Conservation (phyloP, 352 stramenopile genomes). For the Pythium brachiatum region DNA sequence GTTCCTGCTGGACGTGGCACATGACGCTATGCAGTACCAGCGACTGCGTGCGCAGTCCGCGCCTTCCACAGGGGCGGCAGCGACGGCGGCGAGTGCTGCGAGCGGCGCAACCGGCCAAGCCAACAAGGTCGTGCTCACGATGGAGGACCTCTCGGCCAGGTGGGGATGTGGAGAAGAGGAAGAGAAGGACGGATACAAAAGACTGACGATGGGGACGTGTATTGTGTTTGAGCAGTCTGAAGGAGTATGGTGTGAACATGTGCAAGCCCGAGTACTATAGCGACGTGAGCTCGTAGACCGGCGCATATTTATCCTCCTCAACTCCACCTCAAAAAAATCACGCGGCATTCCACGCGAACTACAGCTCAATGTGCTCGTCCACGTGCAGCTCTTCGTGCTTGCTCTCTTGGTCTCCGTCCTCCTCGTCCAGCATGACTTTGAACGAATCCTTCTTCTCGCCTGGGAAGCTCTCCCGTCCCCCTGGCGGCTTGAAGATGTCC, state of each 20-base stretch:
- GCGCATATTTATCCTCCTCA: background rate
- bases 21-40: conserved; percentile 81
- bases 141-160: conserved; percentile 71
- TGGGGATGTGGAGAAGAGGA: conserved; percentile 6
- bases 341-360: background rate
- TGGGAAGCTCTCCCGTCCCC: background rate
- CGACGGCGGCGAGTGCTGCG: conserved; percentile 10
- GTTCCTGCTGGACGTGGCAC: conserved; percentile 74
- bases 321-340: background rate
- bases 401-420: conserved; percentile 12
- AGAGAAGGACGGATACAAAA: no score
- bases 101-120: conserved; percentile 20
- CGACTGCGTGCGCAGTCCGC: conserved; percentile 48
- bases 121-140: conserved; percentile 47
- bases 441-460: conserved; percentile 16
- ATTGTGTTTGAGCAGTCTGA: conserved; percentile 40
- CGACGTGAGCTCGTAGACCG: conserved; percentile 30
- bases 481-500: conserved; percentile 28
- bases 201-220: background rate
- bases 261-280: conserved; percentile 82
- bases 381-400: conserved; percentile 24
- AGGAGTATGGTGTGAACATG: conserved; percentile 79
- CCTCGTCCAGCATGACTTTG: conserved; percentile 16
- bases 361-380: conserved; percentile 48
- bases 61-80: conserved; percentile 9